These are phyloP conservation scores for Ceratocystis ficicola DNA, from an alignment of 2,329 filamentous ascomycete genomes.

Conservation along the genomic window DNA sequence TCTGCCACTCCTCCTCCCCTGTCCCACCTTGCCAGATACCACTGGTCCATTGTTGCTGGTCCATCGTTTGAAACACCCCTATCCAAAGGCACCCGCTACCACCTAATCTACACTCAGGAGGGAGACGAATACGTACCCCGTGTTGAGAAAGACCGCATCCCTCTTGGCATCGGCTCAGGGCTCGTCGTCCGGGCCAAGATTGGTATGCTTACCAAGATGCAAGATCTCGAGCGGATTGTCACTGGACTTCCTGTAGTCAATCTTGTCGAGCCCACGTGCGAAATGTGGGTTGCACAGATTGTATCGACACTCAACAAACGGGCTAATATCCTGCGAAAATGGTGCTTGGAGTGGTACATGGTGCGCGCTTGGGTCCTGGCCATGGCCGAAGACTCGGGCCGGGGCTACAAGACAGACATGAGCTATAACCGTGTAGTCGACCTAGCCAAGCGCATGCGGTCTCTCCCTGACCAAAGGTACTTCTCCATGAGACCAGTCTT, in stretches of 20 bases:
- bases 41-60: slow-evolving; percentile 20
- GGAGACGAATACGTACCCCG: slow-evolving; percentile 15
- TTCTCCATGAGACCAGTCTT: slow-evolving; percentile 16
- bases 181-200: slow-evolving; percentile 19
- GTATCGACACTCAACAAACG: slow-evolving; percentile 16
- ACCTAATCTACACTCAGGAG: slow-evolving; percentile 12
- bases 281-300: slow-evolving; percentile 20
- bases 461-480: slow-evolving; percentile 18
- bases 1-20: neutral
- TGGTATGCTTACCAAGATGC: slow-evolving; percentile 15
- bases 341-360: slow-evolving; percentile 18
- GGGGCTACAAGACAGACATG: slow-evolving; percentile 16
- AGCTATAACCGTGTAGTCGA: slow-evolving; percentile 19
- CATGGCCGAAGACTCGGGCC: slow-evolving; percentile 15
- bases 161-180: slow-evolving; percentile 18
- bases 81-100: slow-evolving; percentile 21
- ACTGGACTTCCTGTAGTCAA: slow-evolving; percentile 14
- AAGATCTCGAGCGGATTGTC: slow-evolving; percentile 20
- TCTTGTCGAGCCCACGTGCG: slow-evolving; percentile 17
- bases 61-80: slow-evolving; percentile 18
- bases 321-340: slow-evolving; percentile 8
- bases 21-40: slow-evolving; percentile 12
- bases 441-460: slow-evolving; percentile 17
- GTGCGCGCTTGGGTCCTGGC: slow-evolving; percentile 18
- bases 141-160: slow-evolving; percentile 20